Conservation (phyloP, 495 filamentous ascomycete genomes). For the Hypoxylon lienhwacheense region DNA sequence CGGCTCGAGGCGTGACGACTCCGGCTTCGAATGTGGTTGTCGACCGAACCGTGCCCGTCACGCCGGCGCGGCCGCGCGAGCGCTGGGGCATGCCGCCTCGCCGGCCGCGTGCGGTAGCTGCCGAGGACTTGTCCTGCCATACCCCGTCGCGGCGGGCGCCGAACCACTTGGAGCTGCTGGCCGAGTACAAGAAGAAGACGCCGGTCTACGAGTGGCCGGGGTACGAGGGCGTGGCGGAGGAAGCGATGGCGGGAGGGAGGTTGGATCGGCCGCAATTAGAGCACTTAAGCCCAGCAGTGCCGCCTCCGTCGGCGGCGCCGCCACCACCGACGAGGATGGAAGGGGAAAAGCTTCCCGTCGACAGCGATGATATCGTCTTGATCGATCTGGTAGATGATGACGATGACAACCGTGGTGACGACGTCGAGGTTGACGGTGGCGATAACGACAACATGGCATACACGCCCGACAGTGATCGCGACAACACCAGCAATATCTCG, state of each 20-base stretch:
- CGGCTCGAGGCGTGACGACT: background rate
- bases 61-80: conserved; percentile 6
- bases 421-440: background rate
- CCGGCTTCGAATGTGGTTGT: background rate
- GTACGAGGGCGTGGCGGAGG: background rate
- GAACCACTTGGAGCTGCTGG: conserved; percentile 24
- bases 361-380: background rate
- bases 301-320: background rate
- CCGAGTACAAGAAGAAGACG: conserved; percentile 31
- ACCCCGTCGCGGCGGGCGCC: conserved; percentile 13
- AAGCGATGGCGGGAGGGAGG: no score
- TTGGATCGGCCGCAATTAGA: background rate
- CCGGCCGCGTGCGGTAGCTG: background rate
- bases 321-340: background rate
- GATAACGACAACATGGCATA: no score
- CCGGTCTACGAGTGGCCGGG: conserved; percentile 21
- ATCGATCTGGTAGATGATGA: conserved; percentile 8
- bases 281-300: background rate
- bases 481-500: background rate
- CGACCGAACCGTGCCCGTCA: conserved; percentile 1
- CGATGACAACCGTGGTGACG: background rate
- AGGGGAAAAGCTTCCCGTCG: background rate
- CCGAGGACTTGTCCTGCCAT: conserved; percentile 7
- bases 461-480: no score
- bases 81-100: conserved; percentile 9